Conservation (phyloP, 768 basidiomycete genomes). For the Psilocybe cyanescens region DNA sequence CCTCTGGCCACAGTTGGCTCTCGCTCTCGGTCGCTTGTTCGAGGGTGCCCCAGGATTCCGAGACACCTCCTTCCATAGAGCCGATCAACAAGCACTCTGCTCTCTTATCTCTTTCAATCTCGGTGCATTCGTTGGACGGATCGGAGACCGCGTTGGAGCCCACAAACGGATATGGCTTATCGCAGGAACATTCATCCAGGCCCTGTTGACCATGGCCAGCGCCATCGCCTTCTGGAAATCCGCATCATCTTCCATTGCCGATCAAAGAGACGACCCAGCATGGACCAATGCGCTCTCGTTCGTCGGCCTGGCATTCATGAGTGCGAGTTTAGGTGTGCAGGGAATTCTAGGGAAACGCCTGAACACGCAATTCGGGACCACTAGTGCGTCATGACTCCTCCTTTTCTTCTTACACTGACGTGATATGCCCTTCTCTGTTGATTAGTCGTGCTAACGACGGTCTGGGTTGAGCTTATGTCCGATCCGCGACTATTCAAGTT, state of each 20-base stretch:
- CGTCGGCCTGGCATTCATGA: constrained; percentile 78
- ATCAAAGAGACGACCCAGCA: constrained; percentile 59
- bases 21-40: constrained; percentile 86
- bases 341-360: constrained; percentile 84
- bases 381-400: constrained; percentile 49
- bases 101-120: constrained; percentile 79
- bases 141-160: constrained; percentile 83
- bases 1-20: constrained; percentile 54
- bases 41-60: constrained; percentile 46
- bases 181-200: constrained; percentile 72
- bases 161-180: constrained; percentile 79
- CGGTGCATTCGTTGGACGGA: constrained; percentile 78
- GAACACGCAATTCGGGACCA: constrained; percentile 80
- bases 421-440: background rate
- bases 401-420: background rate
- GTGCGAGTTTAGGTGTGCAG: constrained; percentile 82
- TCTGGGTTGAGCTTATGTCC: constrained; percentile 88
- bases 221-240: constrained; percentile 77
- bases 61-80: constrained; percentile 69
- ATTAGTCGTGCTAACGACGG: constrained; percentile 80
- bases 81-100: constrained; percentile 84
- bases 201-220: constrained; percentile 73
- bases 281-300: constrained; percentile 75
- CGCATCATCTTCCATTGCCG: constrained; percentile 56
- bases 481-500: constrained; percentile 75